Evolutionary conservation across 495 filamentous ascomycete species (phyloP).

Genomic region (Cercophora sp.): DNA sequence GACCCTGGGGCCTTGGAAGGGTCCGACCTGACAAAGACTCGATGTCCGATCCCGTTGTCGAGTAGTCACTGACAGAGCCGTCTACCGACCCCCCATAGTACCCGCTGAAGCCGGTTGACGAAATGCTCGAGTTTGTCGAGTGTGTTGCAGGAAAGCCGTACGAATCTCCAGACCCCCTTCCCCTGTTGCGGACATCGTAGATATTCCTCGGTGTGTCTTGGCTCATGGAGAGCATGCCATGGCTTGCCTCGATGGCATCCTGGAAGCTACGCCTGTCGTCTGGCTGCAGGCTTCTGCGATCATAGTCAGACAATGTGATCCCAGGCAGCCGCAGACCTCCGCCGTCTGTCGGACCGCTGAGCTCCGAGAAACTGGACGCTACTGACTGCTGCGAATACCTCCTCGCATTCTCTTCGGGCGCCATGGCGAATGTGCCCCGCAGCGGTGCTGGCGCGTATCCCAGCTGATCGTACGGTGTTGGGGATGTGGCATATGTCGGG

Average conservation of each 20-base stretch:
- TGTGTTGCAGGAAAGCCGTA: conserved; percentile 91
- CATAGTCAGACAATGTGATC: conserved; percentile 59
- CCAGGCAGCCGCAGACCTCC: conserved; percentile 40
- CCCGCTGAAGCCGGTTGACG: conserved; percentile 68
- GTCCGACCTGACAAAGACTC: conserved; percentile 75
- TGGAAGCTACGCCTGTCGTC: conserved; percentile 65
- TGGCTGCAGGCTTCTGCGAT: conserved; percentile 52
- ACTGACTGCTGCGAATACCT: conserved; percentile 91
- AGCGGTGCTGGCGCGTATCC: conserved; percentile 62
- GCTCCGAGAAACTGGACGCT: conserved; percentile 41
- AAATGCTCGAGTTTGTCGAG: conserved; percentile 92
- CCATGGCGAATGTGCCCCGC: conserved; percentile 54
- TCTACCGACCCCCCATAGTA: conserved; percentile 83
- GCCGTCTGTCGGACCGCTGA: conserved; percentile 20
- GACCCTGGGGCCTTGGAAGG: conserved; percentile 69
- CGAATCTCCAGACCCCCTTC: conserved; percentile 73
- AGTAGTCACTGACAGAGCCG: conserved; percentile 94
- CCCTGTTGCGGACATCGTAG: conserved; percentile 60
- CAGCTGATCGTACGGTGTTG: conserved; percentile 61
- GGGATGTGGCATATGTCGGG: conserved; percentile 63
- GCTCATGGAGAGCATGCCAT: conserved; percentile 92
- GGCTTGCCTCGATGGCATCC: conserved; percentile 79
- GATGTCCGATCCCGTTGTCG: conserved; percentile 79
- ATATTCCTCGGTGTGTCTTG: conserved; percentile 86
- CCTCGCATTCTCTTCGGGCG: conserved; percentile 60